These are phyloP conservation scores for Peniophora sp. DNA, from an alignment of 1,284 basidiomycete genomes.

Conservation along the genomic window DNA sequence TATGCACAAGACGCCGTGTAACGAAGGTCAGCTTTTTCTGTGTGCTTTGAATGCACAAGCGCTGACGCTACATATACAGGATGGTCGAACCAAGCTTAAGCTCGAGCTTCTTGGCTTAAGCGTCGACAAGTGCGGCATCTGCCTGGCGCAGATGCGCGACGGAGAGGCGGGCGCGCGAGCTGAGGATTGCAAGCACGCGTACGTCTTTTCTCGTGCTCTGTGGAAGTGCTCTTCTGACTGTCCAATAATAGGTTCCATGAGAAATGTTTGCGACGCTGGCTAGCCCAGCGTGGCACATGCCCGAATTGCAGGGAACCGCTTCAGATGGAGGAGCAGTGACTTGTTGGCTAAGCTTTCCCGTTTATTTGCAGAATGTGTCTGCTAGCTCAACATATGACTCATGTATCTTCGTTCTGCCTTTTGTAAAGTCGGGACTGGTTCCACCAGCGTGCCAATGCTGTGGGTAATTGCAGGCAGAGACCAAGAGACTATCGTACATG, in stretches of 20 bases:
- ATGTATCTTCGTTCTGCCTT: no score
- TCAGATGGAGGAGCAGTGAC: no score
- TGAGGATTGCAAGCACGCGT: slow-evolving; percentile 65
- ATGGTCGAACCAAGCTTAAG: slow-evolving; percentile 76
- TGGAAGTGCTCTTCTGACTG: not conserved
- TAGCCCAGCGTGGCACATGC: slow-evolving; percentile 11
- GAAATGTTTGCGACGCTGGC: slow-evolving; percentile 47
- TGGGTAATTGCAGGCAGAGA: no score
- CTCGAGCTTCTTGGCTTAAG: slow-evolving; percentile 60
- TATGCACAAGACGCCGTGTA: slow-evolving; percentile 57
- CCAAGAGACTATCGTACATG: no score
- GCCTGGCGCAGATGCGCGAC: slow-evolving; percentile 68
- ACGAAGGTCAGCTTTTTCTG: slow-evolving; percentile 24
- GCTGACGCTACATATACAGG: slow-evolving; percentile 10
- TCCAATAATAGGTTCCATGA: slow-evolving; percentile 39
- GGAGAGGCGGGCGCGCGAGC: slow-evolving; percentile 51
- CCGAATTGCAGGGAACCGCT: no score
- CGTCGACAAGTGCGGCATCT: slow-evolving; percentile 78
- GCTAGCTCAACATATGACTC: no score
- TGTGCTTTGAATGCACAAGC: no score
- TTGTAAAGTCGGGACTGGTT: no score
- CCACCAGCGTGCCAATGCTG: no score
- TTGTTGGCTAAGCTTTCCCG: no score
- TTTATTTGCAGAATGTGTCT: no score
- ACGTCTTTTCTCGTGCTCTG: slow-evolving; percentile 17